Evolutionary conservation across 2,329 filamentous ascomycete genomes (phyloP), one percentile per base, ranked within the genome.

Genomic region (Exophiala spinifera): DNA sequence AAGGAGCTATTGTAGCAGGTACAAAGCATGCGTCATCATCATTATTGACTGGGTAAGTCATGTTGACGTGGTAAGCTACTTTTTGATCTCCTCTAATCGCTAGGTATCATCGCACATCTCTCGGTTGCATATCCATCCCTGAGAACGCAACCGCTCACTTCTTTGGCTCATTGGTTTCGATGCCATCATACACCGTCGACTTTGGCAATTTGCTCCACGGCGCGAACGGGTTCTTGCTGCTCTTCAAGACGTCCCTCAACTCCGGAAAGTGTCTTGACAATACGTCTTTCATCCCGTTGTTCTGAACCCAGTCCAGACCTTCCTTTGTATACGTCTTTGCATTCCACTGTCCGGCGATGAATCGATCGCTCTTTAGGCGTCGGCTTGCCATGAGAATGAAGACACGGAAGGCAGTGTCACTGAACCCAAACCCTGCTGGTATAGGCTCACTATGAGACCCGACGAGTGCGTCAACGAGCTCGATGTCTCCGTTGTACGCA

Each of bases 381-480:
- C 54, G 44, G 11, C 42, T 49, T n/a, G 54, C 54, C 54, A 56
- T 56, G 37, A 56, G 54, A 25, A 56, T 56, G 50, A 56, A 56
- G 1, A 77, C 65, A 0, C 74, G 63, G 57, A 78, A 77, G 1
- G 75, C 74, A 1, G 75, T 78, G 49, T 78, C 75, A 56, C 70
- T 74, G 61, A 78, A 77, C 0, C 74, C 75, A 47, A 77, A 78
- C 0, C 75, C 75, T 28, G 70, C 63, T 3, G 73, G 72, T 4
- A 77, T 51, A 0, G 73, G 73, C 60, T 78, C 75, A 42, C 69
- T 66, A 28, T 72, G 70, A 25, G 67, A 73, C 0, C 74, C 75
- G 1, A 77, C 68, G 1, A 77, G 64, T 1, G 70, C 59, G 51
- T 77, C 75, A 0, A 77, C 72, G 11, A 65, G 65, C 36, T 74